Conservation (phyloP, 345 rosid species). For the Boechera retrofracta region DNA sequence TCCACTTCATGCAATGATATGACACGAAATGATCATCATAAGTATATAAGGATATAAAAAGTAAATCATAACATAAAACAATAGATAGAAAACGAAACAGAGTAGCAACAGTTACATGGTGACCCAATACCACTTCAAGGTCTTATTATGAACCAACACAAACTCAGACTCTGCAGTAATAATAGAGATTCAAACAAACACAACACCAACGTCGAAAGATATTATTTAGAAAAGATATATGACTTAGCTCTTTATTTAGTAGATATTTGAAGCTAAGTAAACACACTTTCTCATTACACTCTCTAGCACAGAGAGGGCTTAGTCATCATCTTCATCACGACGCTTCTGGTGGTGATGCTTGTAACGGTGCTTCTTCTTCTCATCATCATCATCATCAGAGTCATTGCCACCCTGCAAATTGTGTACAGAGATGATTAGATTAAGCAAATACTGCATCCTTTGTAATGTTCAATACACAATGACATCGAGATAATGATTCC, state of each 20-base stretch:
- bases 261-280: conserved; percentile 31
- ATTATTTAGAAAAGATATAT: conserved; percentile 15
- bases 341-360: conserved; percentile 62
- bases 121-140: conserved; percentile 29
- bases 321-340: conserved; percentile 62
- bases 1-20: not conserved
- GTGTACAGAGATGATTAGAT: not conserved
- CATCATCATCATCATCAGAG: conserved; percentile 61
- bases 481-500: not conserved
- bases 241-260: conserved; percentile 43
- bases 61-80: not conserved
- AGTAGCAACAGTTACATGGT: conserved; percentile 33
- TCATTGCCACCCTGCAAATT: conserved; percentile 65
- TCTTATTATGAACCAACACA: conserved; percentile 35
- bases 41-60: not conserved
- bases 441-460: not conserved
- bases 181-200: conserved; percentile 31
- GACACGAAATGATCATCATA: not conserved
- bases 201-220: conserved; percentile 15
- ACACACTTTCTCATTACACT: conserved; percentile 25
- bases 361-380: conserved; percentile 53
- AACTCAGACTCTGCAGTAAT: conserved; percentile 26
- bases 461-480: not conserved
- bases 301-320: conserved; percentile 12
- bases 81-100: not conserved